phyloP scores from a whole-genome alignment of 306 rosid species.

The Nissolia schottii region DNA sequence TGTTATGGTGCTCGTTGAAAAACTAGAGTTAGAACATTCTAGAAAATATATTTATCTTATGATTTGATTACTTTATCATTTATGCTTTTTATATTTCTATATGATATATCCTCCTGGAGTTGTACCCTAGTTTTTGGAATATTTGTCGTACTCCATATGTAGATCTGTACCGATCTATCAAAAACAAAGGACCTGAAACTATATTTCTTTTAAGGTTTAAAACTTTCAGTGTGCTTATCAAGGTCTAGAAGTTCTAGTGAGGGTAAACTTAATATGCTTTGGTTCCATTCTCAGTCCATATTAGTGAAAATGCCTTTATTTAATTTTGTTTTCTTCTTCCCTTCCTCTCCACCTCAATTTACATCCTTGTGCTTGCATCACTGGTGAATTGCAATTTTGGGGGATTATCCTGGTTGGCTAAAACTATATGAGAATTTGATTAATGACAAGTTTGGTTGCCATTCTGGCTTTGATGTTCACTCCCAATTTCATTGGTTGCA shows the following conservation, averaged over 20 bases:
- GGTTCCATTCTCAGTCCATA: background rate
- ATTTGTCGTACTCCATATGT: no score
- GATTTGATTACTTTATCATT: no score
- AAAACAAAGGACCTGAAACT: no score
- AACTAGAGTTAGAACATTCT: no score
- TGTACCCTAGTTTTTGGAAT: no score
- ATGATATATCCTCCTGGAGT: no score
- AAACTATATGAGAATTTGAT: background rate
- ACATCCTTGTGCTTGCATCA: background rate
- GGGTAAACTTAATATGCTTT: background rate
- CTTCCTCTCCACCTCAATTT: background rate
- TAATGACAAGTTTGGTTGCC: slow-evolving; percentile 7
- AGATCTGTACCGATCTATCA: no score
- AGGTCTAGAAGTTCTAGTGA: background rate
- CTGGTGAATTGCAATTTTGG: background rate
- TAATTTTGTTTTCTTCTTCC: background rate
- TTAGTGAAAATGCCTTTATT: background rate
- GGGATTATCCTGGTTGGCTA: background rate
- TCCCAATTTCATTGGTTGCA: background rate
- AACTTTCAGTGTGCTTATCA: background rate
- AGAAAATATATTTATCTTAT: no score
- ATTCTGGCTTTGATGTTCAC: background rate
- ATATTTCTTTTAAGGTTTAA: background rate
- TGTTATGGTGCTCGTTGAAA: no score
- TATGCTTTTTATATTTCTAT: no score